Conservation (phyloP, 2,329 filamentous ascomycete genomes). For the Claviceps sp. region DNA sequence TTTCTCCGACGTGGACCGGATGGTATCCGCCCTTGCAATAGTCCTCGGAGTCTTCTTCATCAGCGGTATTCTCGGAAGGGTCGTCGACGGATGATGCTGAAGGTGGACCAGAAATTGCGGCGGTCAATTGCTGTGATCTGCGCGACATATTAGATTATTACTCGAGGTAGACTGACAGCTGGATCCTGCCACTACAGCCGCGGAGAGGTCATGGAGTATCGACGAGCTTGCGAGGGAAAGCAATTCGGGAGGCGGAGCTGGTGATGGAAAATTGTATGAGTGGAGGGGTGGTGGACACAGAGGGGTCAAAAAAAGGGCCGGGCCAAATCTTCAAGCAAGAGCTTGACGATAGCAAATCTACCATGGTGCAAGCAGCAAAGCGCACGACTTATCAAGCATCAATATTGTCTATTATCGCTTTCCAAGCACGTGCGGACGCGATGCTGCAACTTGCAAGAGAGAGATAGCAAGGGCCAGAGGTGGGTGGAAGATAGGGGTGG, state of each 20-base stretch:
- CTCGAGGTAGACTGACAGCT: conserved; percentile 8
- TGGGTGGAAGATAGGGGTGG: background rate
- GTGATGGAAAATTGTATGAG: conserved; percentile 1
- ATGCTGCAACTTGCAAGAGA: background rate
- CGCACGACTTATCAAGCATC: too few relatives aligned
- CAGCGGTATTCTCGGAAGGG: conserved; percentile 78
- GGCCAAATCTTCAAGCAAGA: background rate
- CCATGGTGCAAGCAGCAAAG: background rate
- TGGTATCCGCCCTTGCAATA: conserved; percentile 99
- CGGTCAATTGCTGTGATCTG: conserved; percentile 42
- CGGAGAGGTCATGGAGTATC: background rate
- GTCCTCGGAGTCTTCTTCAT: conserved; percentile 97
- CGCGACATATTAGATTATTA: conserved; percentile 2
- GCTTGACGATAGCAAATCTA: background rate
- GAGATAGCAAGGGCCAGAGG: background rate
- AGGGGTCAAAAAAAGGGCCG: background rate
- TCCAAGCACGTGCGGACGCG: too few relatives aligned
- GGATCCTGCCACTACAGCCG: conserved; percentile 5
- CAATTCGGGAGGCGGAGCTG: conserved; percentile 1
- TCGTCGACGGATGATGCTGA: conserved; percentile 73
- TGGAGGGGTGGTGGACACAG: background rate
- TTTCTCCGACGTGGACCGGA: conserved; percentile 84
- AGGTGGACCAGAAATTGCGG: conserved; percentile 57
- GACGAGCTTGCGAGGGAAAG: background rate
- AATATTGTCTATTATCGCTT: too few relatives aligned